phyloP scores from a whole-genome alignment of 441 rosid species.

The Mallotus japonicus region DNA sequence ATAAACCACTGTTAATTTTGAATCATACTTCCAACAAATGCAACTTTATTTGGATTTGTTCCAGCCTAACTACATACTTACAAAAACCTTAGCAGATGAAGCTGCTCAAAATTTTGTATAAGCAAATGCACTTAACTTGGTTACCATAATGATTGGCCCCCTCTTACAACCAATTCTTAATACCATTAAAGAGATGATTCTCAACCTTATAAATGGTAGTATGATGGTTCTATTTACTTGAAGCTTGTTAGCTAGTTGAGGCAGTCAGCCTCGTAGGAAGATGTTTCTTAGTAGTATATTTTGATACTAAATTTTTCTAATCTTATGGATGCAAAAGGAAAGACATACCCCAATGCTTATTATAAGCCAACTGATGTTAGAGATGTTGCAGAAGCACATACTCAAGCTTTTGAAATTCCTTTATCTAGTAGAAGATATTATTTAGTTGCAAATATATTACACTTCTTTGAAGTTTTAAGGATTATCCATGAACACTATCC shows the following conservation, averaged over 20 bases:
- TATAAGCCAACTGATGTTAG: conserved; percentile 50
- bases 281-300: not conserved
- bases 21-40: too few relatives aligned
- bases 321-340: conserved; percentile 31
- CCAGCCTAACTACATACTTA: conserved; percentile 26
- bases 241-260: not conserved
- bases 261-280: not conserved
- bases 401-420: conserved; percentile 59
- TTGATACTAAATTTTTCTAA: not conserved
- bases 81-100: conserved; percentile 72
- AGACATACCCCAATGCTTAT: conserved; percentile 29
- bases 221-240: not conserved
- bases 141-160: conserved; percentile 61
- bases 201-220: conserved; percentile 41
- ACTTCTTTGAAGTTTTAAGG: conserved; percentile 42
- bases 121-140: conserved; percentile 68
- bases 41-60: not conserved
- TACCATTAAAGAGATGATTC: conserved; percentile 36
- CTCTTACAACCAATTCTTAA: conserved; percentile 52
- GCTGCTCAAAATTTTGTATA: conserved; percentile 65
- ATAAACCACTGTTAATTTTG: too few relatives aligned
- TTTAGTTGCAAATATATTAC: conserved; percentile 36
- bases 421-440: conserved; percentile 58
- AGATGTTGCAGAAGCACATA: conserved; percentile 64
- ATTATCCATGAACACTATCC: conserved; percentile 47